Conservation (phyloP, 345 rosid species). For the Microthlaspi erraticum region DNA sequence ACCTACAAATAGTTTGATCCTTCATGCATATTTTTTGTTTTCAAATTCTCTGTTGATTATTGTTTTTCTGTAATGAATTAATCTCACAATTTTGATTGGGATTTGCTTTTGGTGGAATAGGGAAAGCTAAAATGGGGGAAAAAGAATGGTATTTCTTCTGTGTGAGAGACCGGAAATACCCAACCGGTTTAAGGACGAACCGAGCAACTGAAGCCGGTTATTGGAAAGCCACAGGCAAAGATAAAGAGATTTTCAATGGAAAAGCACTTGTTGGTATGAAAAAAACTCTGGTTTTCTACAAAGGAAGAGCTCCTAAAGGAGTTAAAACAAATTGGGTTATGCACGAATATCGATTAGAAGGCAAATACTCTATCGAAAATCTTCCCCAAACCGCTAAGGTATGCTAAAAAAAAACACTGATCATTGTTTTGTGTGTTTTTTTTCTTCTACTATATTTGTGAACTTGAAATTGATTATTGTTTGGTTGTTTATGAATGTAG, state of each 20-base stretch:
- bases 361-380: slow-evolving; percentile 58
- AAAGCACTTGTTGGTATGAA: slow-evolving; percentile 86
- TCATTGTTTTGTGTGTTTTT: not conserved
- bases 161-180: slow-evolving; percentile 77
- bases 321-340: slow-evolving; percentile 80
- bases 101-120: slow-evolving; percentile 20
- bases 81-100: not conserved
- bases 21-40: not conserved
- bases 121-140: slow-evolving; percentile 48
- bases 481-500: slow-evolving; percentile 48
- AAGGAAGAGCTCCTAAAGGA: slow-evolving; percentile 89
- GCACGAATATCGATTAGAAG: slow-evolving; percentile 88
- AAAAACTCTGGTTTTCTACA: slow-evolving; percentile 87
- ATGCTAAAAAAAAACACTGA: not conserved
- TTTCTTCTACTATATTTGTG: not conserved
- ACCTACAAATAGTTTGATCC: slow-evolving; percentile 2
- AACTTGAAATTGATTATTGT: slow-evolving; percentile 6
- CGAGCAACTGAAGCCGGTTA: slow-evolving; percentile 62
- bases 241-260: slow-evolving; percentile 56
- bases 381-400: slow-evolving; percentile 69
- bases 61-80: not conserved
- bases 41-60: not conserved
- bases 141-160: slow-evolving; percentile 85
- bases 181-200: slow-evolving; percentile 74
- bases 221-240: slow-evolving; percentile 82